Conservation (phyloP, 331 rosid species). For the Phaseolus coccineus region DNA sequence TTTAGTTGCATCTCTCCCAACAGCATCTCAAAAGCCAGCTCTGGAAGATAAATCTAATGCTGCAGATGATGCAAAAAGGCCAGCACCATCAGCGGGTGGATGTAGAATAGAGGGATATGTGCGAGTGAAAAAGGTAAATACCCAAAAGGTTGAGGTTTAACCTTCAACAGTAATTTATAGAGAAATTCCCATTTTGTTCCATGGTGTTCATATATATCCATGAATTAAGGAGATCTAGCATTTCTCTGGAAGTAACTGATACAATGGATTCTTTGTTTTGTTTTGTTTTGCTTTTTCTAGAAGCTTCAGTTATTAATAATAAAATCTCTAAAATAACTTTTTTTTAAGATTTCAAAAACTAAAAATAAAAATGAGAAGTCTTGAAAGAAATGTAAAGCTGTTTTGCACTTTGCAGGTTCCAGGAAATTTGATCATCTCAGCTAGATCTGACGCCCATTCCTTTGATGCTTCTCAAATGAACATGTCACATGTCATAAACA, state of each 20-base stretch:
- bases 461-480: conserved; percentile 92
- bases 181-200: conserved; percentile 6
- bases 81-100: conserved; percentile 90
- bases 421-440: conserved; percentile 80
- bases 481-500: conserved; percentile 88
- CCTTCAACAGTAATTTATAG: neutral
- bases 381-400: conserved; percentile 45
- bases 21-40: conserved; percentile 62
- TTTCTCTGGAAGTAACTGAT: conserved; percentile 33
- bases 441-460: conserved; percentile 90
- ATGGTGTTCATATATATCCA: conserved; percentile 38
- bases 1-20: conserved; percentile 68
- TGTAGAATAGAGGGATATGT: conserved; percentile 91
- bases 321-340: conserved; percentile 36
- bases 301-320: conserved; percentile 1
- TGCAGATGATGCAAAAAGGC: conserved; percentile 66
- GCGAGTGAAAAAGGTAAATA: conserved; percentile 87
- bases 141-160: conserved; percentile 26
- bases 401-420: conserved; percentile 78
- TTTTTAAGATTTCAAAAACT: conserved; percentile 26
- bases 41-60: conserved; percentile 70
- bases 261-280: neutral
- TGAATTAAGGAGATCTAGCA: conserved; percentile 22
- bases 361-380: neutral
- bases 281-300: conserved; percentile 3